Percentiles rank a stretch among this genome's conserved stretches.
Evolutionary conservation across 164 flowering plant genomes (phyloP).

Genomic region (Warburgia ugandensis): DNA sequence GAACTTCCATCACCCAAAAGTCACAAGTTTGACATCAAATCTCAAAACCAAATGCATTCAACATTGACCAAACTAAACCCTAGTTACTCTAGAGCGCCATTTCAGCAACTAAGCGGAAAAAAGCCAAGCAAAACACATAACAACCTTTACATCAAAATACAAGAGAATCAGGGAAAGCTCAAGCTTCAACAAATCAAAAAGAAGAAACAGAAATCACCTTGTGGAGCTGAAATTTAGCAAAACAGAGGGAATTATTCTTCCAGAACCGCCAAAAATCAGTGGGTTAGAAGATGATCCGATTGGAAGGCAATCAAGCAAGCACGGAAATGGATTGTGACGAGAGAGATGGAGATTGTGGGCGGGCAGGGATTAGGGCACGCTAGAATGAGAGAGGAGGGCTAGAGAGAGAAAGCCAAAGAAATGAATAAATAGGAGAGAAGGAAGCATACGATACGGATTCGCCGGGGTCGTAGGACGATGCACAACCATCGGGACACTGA

Average conservation of each 20-base stretch:
- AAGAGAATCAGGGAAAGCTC: not conserved
- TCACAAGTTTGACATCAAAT: too few relatives aligned
- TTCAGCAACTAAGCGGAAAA: not conserved
- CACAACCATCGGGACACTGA: conserved; percentile 36
- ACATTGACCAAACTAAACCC: not conserved
- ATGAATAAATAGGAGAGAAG: conserved; percentile 23
- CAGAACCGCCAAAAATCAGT: too few relatives aligned
- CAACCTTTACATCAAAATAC: not conserved
- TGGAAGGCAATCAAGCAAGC: not conserved
- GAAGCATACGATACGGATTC: conserved; percentile 53
- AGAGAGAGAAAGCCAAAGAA: conserved; percentile 5
- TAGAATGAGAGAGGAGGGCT: conserved; percentile 6
- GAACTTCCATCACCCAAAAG: too few relatives aligned
- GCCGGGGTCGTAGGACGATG: conserved; percentile 58
- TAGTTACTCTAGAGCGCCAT: not conserved
- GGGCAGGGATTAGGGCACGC: not conserved
- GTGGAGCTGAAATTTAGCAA: not conserved
- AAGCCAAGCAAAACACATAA: not conserved
- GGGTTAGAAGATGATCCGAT: too few relatives aligned
- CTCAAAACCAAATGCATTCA: not conserved
- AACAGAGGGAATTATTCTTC: too few relatives aligned
- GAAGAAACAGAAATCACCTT: not conserved
- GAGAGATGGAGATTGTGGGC: conserved; percentile 10
- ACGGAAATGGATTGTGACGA: conserved; percentile 3
- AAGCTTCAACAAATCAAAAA: conserved; percentile 1